phyloP scores from a whole-genome alignment of 2,329 filamentous ascomycete species.

The Microdochium bolleyi region DNA sequence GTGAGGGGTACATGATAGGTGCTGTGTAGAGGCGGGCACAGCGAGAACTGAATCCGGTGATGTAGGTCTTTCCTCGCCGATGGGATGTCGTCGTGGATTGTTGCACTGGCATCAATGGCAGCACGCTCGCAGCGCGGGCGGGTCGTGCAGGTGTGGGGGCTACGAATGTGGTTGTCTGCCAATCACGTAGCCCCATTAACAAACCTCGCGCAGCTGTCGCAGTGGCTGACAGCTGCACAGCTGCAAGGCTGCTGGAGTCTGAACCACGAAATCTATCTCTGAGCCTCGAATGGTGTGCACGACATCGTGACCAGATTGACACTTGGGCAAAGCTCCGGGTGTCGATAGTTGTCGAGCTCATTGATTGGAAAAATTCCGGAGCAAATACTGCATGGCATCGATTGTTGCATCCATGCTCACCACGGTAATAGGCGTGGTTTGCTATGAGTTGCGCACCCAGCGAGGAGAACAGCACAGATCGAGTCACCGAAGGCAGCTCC shows the following conservation, averaged over 20 bases:
- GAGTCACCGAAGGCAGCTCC: background rate
- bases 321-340: too few relatives aligned
- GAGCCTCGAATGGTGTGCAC: too few relatives aligned
- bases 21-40: background rate
- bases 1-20: slow-evolving; percentile 24
- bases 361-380: too few relatives aligned
- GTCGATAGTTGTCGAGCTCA: too few relatives aligned
- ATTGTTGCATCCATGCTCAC: too few relatives aligned
- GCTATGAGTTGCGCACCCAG: too few relatives aligned
- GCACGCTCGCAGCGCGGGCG: background rate
- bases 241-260: background rate
- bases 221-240: background rate
- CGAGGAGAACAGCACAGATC: too few relatives aligned
- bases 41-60: slow-evolving; percentile 1
- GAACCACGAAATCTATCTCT: too few relatives aligned
- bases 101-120: background rate
- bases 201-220: background rate
- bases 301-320: too few relatives aligned
- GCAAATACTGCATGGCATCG: too few relatives aligned
- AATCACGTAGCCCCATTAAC: background rate
- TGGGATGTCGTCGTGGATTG: slow-evolving; percentile 6
- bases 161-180: background rate
- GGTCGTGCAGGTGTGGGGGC: background rate
- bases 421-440: too few relatives aligned
- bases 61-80: background rate